These are phyloP conservation scores for Raffaelea deltoideospora DNA, from an alignment of 2,329 filamentous ascomycete genomes.

Conservation along the genomic window DNA sequence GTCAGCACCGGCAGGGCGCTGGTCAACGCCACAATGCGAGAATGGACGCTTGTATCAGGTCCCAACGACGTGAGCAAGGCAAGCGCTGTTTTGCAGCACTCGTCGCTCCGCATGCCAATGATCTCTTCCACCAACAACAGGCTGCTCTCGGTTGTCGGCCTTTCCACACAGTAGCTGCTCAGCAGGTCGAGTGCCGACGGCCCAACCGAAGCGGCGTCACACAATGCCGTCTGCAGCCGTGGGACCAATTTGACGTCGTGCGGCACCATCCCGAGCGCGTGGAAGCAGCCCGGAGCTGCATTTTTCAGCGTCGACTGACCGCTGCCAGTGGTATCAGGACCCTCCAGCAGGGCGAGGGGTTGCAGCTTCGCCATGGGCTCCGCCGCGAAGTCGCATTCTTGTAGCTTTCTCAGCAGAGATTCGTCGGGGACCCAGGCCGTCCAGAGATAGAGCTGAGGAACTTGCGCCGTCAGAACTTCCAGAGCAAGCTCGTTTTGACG, in stretches of 20 bases:
- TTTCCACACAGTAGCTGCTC: slow-evolving; percentile 8
- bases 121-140: slow-evolving; percentile 8
- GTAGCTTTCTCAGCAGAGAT: slow-evolving; percentile 9
- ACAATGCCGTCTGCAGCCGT: slow-evolving; percentile 6
- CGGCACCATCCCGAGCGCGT: slow-evolving; percentile 3
- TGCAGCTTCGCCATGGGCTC: slow-evolving; percentile 6
- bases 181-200: slow-evolving; percentile 8
- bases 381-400: slow-evolving; percentile 7
- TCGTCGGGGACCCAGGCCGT: slow-evolving; percentile 10
- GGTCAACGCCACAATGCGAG: slow-evolving; percentile 8
- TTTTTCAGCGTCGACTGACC: slow-evolving; percentile 7
- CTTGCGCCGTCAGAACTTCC: slow-evolving; percentile 5
- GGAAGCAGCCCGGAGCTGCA: slow-evolving; percentile 7
- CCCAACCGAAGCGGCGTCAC: slow-evolving; percentile 6
- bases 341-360: slow-evolving; percentile 11
- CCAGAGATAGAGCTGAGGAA: slow-evolving; percentile 8
- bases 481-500: slow-evolving; percentile 24
- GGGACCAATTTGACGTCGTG: slow-evolving; percentile 2
- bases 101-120: slow-evolving; percentile 4
- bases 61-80: slow-evolving; percentile 3
- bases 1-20: slow-evolving; percentile 6
- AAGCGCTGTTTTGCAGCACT: slow-evolving; percentile 6
- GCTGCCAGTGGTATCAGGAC: slow-evolving; percentile 8
- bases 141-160: slow-evolving; percentile 4
- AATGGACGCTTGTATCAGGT: slow-evolving; percentile 3